Percentiles rank a stretch among this genome's conserved stretches.
phyloP scores from a whole-genome alignment of 73 alveolate species.

The Paramecium bursaria region DNA sequence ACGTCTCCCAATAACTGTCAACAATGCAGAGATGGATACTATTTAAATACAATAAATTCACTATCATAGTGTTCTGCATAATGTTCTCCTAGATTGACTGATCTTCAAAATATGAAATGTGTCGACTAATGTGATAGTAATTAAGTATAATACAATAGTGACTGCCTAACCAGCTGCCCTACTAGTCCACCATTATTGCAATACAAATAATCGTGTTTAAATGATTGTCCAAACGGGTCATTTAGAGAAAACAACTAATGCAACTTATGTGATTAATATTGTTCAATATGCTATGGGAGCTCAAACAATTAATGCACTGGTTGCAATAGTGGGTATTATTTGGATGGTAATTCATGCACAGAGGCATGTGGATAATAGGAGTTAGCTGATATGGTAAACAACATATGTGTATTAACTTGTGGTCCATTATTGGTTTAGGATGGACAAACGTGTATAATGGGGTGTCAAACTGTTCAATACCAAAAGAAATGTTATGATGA shows the following conservation, averaged over 20 bases:
- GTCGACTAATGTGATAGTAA: not conserved
- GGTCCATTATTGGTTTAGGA: slow-evolving; percentile 1
- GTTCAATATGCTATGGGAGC: not conserved
- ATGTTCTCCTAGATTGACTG: not conserved
- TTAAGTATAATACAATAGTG: not conserved
- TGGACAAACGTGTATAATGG: not conserved
- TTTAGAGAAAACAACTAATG: not conserved
- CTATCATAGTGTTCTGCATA: not conserved
- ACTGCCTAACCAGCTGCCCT: not conserved
- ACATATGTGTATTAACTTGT: not conserved
- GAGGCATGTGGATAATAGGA: not conserved
- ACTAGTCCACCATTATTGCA: not conserved
- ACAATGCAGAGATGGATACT: not conserved
- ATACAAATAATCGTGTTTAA: not conserved
- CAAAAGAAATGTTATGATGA: not conserved
- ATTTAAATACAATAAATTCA: not conserved
- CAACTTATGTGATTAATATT: not conserved
- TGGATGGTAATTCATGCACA: not conserved
- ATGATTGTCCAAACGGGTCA: not conserved
- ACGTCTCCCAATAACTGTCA: not conserved
- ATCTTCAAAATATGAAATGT: not conserved
- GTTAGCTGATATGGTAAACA: not conserved
- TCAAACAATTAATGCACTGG: not conserved
- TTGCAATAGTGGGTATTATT: not conserved
- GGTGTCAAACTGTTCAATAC: not conserved